Evolutionary conservation across 2,329 filamentous ascomycete genomes (phyloP).

Genomic region (Ophioceras dolichostomum): DNA sequence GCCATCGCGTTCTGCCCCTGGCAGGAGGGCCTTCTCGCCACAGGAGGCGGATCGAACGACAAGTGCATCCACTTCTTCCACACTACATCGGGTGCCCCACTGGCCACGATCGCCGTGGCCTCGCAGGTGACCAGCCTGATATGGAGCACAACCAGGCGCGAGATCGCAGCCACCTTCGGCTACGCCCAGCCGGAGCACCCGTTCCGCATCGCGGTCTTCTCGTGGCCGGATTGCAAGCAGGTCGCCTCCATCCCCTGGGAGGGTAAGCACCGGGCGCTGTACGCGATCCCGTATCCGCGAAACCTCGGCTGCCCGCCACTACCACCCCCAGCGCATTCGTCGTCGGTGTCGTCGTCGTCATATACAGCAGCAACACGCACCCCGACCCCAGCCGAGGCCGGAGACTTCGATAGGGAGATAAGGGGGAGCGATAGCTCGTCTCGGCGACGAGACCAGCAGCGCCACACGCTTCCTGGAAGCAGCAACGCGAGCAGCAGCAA

Average conservation of each 20-base stretch:
- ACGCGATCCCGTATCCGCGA: constrained; percentile 73
- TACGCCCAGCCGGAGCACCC: constrained; percentile 86
- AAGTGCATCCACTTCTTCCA: constrained; percentile 96
- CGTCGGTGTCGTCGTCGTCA: not conserved
- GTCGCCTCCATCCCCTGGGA: constrained; percentile 79
- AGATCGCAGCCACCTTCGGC: constrained; percentile 89
- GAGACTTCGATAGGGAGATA: constrained; percentile 35
- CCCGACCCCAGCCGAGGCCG: too few species aligned
- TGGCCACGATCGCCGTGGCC: constrained; percentile 84
- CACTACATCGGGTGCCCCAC: constrained; percentile 64
- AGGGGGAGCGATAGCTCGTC: too few species aligned
- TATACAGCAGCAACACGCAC: constrained; percentile 24
- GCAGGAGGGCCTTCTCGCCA: constrained; percentile 77
- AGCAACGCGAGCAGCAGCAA: too few species aligned
- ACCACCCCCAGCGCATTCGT: constrained; percentile 16
- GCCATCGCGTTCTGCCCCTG: constrained; percentile 95
- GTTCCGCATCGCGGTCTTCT: constrained; percentile 82
- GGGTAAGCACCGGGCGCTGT: constrained; percentile 66
- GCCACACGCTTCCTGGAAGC: too few species aligned
- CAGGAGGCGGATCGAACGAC: constrained; percentile 87
- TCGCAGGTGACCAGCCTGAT: constrained; percentile 89
- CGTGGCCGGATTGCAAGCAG: constrained; percentile 84
- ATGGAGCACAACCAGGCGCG: constrained; percentile 74
- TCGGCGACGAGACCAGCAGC: too few species aligned
- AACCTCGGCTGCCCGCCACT: constrained; percentile 18